phyloP scores from a whole-genome alignment of 2,329 filamentous ascomycete species.

The Fusarium temperatum region DNA sequence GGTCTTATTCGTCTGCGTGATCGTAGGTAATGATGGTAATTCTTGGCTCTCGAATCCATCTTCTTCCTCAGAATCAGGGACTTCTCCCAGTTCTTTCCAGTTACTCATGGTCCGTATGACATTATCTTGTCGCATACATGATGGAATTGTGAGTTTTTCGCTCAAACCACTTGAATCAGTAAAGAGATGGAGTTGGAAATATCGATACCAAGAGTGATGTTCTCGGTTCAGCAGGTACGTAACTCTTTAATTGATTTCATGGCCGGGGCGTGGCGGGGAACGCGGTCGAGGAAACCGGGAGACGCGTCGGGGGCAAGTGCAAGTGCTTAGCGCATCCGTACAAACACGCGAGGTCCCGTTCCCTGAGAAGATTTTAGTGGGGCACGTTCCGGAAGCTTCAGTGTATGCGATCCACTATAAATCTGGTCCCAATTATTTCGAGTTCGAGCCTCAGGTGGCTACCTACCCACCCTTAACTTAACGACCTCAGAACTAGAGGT shows the following conservation, averaged over 20 bases:
- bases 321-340: neutral
- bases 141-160: neutral
- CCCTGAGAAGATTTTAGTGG: slow-evolving; percentile 12
- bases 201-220: slow-evolving; percentile 9
- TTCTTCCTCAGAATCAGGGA: slow-evolving; percentile 62
- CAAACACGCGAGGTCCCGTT: slow-evolving; percentile 1
- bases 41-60: slow-evolving; percentile 53
- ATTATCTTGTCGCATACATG: slow-evolving; percentile 40
- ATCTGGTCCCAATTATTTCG: slow-evolving; percentile 4
- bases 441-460: neutral
- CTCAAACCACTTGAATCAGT: neutral
- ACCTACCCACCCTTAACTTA: slow-evolving; percentile 3
- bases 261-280: slow-evolving; percentile 32
- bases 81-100: slow-evolving; percentile 61
- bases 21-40: slow-evolving; percentile 9
- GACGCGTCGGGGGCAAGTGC: slow-evolving; percentile 40
- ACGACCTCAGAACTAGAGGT: neutral
- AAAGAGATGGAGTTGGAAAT: slow-evolving; percentile 1
- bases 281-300: slow-evolving; percentile 38
- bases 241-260: slow-evolving; percentile 33
- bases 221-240: slow-evolving; percentile 9
- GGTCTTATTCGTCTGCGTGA: slow-evolving; percentile 1
- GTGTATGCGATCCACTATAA: slow-evolving; percentile 12
- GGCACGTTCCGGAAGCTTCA: slow-evolving; percentile 1
- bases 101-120: slow-evolving; percentile 51